Evolutionary conservation across 371 early-diverging fungal genomes (phyloP), one percentile per base, ranked within the genome.

Genomic region (Mucor velutinosus): DNA sequence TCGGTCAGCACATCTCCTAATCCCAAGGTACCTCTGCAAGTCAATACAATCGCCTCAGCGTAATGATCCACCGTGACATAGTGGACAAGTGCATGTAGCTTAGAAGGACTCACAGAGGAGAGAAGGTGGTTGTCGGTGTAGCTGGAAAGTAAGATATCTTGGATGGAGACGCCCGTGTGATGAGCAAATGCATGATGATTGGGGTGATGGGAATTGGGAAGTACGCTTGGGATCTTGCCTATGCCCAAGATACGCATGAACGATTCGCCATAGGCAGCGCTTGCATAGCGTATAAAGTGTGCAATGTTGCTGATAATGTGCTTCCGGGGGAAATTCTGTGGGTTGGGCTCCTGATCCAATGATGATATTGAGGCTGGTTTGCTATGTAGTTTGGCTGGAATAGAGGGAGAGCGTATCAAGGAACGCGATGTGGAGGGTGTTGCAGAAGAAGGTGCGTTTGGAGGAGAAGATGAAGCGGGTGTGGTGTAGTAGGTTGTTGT

Each of bases 21-120:
- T 0, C 95, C 95, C 10, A 96, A 82, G 1, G 97, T 97, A 8
- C 97, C 97, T 1, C 97, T 91, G 60, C 94, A 91, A 0, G 96
- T 93, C 15, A 97, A 65, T 0, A 96, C 94, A 12, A 97, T 85
- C 1, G 91, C 81, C 47, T 87, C 77, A 0, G 92, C 84, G 3
- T 76, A 77, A 62, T 94, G 95, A 71, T 96, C 96, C 5, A 95
- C 86, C 8, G 87, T 86, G 17, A 96, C 89, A 71, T 93, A 95
- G 73, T 95, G 94, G 0, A 93, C 93, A 2, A 92, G 78, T 2
- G 91, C 89, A 69, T 92, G 90, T 49, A 93, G 81, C 49, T 84
- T 82, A 1, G 93, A 89, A 33, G 77, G 77, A 35, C 77, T 67
- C 23, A 81, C 63, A 7, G 65, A 53, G 2, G 66, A 64, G 6